phyloP scores from a whole-genome alignment of 116 monocot genomes.

The Cymodocea nodosa region DNA sequence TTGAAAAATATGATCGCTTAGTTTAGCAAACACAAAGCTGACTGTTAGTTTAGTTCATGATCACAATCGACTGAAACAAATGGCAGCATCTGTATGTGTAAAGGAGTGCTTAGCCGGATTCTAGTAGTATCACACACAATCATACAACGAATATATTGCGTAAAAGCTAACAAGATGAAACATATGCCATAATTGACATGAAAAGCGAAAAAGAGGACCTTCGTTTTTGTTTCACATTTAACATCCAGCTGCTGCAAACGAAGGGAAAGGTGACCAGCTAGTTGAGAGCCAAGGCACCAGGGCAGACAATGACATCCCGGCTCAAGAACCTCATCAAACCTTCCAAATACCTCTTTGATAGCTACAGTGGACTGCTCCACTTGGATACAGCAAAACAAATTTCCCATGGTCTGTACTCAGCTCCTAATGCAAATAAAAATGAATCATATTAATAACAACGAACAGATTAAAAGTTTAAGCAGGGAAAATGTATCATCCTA shows the following conservation, averaged over 20 bases:
- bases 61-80: too few relatives aligned
- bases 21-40: too few relatives aligned
- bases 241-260: conserved; percentile 84
- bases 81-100: too few relatives aligned
- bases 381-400: conserved; percentile 46
- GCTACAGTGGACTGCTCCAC: conserved; percentile 80
- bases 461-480: too few relatives aligned
- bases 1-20: too few relatives aligned
- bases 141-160: too few relatives aligned
- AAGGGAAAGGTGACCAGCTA: conserved; percentile 61
- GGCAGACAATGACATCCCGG: conserved; percentile 70
- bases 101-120: too few relatives aligned
- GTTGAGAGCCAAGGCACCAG: conserved; percentile 47
- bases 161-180: too few relatives aligned
- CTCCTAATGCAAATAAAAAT: background rate
- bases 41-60: too few relatives aligned
- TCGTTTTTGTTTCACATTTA: conserved; percentile 82
- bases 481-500: too few relatives aligned
- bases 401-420: conserved; percentile 38
- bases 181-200: background rate
- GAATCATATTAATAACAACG: too few relatives aligned
- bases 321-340: conserved; percentile 55
- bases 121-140: too few relatives aligned
- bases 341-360: conserved; percentile 70
- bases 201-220: conserved; percentile 20